Evolutionary conservation across 306 rosid genomes (phyloP).

Genomic region (Dryas octopetala): DNA sequence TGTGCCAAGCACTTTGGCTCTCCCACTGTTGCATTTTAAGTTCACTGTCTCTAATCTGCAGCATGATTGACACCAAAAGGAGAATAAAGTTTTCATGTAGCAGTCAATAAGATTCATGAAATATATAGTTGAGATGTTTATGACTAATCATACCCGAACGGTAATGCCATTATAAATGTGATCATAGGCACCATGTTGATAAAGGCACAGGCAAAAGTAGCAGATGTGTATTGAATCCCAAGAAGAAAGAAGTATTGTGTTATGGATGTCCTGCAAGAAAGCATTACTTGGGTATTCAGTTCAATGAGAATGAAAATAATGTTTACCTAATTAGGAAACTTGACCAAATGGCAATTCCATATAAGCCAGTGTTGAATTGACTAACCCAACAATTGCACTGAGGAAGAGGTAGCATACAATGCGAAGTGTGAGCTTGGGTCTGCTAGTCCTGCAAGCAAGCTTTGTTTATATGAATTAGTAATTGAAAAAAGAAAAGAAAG

Average conservation of each 20-base stretch:
- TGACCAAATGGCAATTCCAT: not conserved
- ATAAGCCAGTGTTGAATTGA: conserved; percentile 10
- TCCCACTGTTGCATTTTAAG: conserved; percentile 68
- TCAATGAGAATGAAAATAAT: not conserved
- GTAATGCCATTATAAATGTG: conserved; percentile 80
- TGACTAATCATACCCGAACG: conserved; percentile 57
- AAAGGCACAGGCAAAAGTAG: conserved; percentile 86
- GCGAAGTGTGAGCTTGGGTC: conserved; percentile 60
- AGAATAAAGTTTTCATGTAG: not conserved
- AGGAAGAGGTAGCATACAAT: conserved; percentile 71
- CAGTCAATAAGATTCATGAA: not conserved
- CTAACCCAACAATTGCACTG: conserved; percentile 88
- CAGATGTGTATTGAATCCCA: conserved; percentile 88
- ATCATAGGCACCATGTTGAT: conserved; percentile 74
- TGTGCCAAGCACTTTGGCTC: conserved; percentile 72
- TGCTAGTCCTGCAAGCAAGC: conserved; percentile 54
- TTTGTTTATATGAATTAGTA: conserved; percentile 3
- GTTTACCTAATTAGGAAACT: not conserved
- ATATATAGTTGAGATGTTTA: not conserved
- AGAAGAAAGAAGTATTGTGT: conserved; percentile 83
- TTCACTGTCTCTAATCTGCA: conserved; percentile 69
- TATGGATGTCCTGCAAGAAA: conserved; percentile 63
- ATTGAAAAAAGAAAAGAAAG: not conserved
- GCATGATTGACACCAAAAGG: not conserved
- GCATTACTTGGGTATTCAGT: not conserved